phyloP scores from a whole-genome alignment of 805 yeast genomes.

The Candida taoyuanica region DNA sequence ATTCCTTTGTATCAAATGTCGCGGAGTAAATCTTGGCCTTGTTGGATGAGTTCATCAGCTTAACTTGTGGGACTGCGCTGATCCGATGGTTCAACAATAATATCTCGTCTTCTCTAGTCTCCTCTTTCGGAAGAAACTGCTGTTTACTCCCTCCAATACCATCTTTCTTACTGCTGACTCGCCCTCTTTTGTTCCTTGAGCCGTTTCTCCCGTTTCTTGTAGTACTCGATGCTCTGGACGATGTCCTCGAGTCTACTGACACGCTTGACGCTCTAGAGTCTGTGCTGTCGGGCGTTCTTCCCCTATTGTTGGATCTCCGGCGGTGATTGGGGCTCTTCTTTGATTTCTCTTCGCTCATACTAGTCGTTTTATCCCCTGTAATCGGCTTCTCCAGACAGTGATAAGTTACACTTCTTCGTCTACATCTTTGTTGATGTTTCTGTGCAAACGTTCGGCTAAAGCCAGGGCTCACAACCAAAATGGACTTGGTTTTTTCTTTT shows the following conservation, averaged over 20 bases:
- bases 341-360: not conserved
- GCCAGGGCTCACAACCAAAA: not conserved
- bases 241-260: not conserved
- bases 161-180: not conserved
- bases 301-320: not conserved
- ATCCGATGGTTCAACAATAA: conserved; percentile 10
- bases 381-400: not conserved
- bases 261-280: conserved; percentile 1
- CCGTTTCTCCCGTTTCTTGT: not conserved
- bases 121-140: conserved; percentile 4
- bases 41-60: conserved; percentile 18
- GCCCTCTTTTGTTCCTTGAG: not conserved
- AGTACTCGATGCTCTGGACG: not conserved
- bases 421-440: no score
- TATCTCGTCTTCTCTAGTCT: conserved; percentile 15
- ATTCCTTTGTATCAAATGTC: conserved; percentile 11
- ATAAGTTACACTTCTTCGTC: no score
- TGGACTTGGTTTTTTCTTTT: no score
- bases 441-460: no score
- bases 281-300: not conserved
- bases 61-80: conserved; percentile 10
- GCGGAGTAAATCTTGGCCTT: conserved; percentile 18
- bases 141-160: not conserved
- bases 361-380: not conserved
- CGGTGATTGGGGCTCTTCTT: not conserved